Percentiles rank a stretch among this genome's conserved stretches.
Conservation (phyloP, 306 rosid genomes). For the Gynostemma pentaphyllum region DNA sequence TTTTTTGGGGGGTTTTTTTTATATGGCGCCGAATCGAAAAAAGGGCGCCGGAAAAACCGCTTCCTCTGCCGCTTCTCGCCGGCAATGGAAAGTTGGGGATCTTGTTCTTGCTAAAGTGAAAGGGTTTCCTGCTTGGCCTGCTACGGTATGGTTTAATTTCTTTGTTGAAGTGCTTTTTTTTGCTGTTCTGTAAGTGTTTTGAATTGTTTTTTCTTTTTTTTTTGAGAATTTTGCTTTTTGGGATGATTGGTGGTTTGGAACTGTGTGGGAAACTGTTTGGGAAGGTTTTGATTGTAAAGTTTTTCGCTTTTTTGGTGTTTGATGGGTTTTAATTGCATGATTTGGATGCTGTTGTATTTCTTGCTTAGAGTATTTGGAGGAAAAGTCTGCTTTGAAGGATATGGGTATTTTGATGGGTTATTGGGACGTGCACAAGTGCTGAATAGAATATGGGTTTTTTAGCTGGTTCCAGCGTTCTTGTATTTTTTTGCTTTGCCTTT, state of each 20-base stretch:
- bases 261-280: background rate
- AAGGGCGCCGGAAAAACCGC: slow-evolving; percentile 71
- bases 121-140: slow-evolving; percentile 99
- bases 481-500: background rate
- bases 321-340: background rate
- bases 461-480: background rate
- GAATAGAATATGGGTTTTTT: background rate
- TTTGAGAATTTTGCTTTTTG: background rate
- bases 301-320: background rate
- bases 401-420: background rate
- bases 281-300: slow-evolving; percentile 22
- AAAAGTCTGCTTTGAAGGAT: background rate
- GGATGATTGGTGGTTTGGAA: slow-evolving; percentile 13
- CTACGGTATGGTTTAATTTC: slow-evolving; percentile 40
- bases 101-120: slow-evolving; percentile 92
- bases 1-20: slow-evolving; percentile 9
- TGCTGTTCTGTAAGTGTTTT: slow-evolving; percentile 17
- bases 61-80: slow-evolving; percentile 71
- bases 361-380: background rate
- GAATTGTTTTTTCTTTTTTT: slow-evolving; percentile 21
- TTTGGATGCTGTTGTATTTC: background rate
- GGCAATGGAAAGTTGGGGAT: slow-evolving; percentile 93
- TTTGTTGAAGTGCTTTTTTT: background rate
- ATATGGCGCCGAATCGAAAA: slow-evolving; percentile 80
- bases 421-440: background rate